phyloP scores from a whole-genome alignment of 108 stramenopile genomes.

The Skeletonema tropicum region DNA sequence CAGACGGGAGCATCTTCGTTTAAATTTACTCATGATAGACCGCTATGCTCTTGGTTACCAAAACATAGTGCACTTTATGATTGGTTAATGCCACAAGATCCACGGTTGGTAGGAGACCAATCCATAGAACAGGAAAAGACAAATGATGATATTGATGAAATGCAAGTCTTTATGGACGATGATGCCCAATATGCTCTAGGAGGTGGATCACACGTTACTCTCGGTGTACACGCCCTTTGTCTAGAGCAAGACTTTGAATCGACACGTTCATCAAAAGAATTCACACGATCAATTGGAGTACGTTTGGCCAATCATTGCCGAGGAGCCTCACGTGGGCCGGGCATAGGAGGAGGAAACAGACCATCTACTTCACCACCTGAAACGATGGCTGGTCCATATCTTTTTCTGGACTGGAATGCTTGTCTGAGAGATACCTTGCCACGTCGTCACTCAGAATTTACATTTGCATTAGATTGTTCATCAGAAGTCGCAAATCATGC shows the following conservation, averaged over 20 bases:
- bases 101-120: slow-evolving; percentile 9
- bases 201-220: slow-evolving; percentile 43
- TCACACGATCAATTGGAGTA: slow-evolving; percentile 51
- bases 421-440: slow-evolving; percentile 70
- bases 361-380: slow-evolving; percentile 37
- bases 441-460: slow-evolving; percentile 59
- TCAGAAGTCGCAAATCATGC: slow-evolving; percentile 67
- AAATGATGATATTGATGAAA: slow-evolving; percentile 7
- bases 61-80: slow-evolving; percentile 23
- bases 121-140: not conserved
- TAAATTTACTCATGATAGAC: slow-evolving; percentile 64
- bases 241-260: slow-evolving; percentile 75
- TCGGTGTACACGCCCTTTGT: slow-evolving; percentile 53
- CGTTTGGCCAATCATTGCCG: slow-evolving; percentile 58
- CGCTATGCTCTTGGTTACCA: slow-evolving; percentile 63
- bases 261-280: slow-evolving; percentile 78
- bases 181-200: slow-evolving; percentile 22
- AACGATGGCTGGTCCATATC: slow-evolving; percentile 54
- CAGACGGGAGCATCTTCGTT: slow-evolving; percentile 62
- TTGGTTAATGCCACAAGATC: slow-evolving; percentile 43
- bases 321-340: slow-evolving; percentile 15
- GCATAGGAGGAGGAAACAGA: slow-evolving; percentile 22
- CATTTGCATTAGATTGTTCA: slow-evolving; percentile 74
- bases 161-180: slow-evolving; percentile 13
- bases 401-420: slow-evolving; percentile 74